Base-by-base conservation (phyloP, 2,329 filamentous ascomycete species). In the Pseudogymnoascus pannorum region DNA sequence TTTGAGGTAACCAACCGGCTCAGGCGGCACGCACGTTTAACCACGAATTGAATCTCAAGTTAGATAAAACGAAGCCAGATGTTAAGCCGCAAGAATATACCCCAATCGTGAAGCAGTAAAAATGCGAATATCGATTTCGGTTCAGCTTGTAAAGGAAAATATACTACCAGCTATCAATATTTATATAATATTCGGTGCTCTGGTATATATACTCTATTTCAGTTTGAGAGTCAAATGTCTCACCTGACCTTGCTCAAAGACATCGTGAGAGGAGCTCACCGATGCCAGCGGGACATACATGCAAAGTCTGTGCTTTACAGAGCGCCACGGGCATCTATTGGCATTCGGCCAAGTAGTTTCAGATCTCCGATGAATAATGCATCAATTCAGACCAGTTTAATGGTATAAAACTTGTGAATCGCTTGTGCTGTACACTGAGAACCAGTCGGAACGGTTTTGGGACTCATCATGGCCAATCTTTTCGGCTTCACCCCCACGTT, bases 171-270 rank as follows among this genome's bases (percentile, higher is more conserved):
- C 16, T 54, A 54, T 12, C n/a, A 31, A 31, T 51, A 11, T 31
- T 54, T 54, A 54, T 31, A 54, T 54, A 54, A 54, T 54, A 54
- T 9, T 31, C 16, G 24, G n/a, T 8, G n/a, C 24, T 26, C 14
- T 18, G 9, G 44, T 54, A 54, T 54, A 54, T 54, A 54, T 54
- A 54, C 26, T 18, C 24, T 18, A 54, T 54, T 54, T 54, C n/a
- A 9, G 44, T 18, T 31, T 24, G 44, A 29, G 24, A 29, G n/a
- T 31, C 44, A 54, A 54, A 31, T 12, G 44, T 54, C 16, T 54
- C 44, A 54, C 44, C 44, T 54, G 44, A 54, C 44, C 24, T 31
- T 31, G n/a, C 26, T 31, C 26, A 54, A 18, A 54, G 44, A 54
- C 44, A 54, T 9, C 26, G 16, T 54, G 14, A 6, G 8, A 12